Conservation (phyloP, 2,329 filamentous ascomycete species). For the Sporothrix euskadiensis region DNA sequence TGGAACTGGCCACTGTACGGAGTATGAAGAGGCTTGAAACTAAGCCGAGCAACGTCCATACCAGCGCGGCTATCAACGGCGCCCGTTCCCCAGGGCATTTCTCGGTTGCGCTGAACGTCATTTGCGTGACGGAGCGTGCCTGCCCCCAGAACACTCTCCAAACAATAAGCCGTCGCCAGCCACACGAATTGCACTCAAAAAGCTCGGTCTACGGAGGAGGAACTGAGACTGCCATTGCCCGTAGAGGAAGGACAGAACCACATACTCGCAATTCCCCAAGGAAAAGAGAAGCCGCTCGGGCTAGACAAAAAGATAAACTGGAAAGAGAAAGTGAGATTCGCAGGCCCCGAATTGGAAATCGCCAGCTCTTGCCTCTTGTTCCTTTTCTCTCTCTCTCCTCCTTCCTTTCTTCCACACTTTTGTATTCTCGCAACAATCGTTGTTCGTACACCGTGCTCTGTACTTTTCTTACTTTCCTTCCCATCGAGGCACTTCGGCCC, state of each 20-base stretch:
- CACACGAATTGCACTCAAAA: constrained; percentile 20
- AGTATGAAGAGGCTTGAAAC: too few relatives aligned
- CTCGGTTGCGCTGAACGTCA: constrained; percentile 22
- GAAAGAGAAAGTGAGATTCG: not conserved
- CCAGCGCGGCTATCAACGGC: constrained; percentile 30
- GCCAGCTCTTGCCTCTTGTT: not conserved
- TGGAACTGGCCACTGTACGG: not conserved
- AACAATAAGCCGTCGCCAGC: constrained; percentile 31
- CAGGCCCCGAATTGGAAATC: not conserved
- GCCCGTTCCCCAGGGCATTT: constrained; percentile 18
- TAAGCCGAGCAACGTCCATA: constrained; percentile 11
- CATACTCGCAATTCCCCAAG: not conserved
- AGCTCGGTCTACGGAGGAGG: constrained; percentile 15
- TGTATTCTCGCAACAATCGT: not conserved
- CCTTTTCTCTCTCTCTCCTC: not conserved
- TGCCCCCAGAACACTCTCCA: not conserved
- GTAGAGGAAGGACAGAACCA: constrained; percentile 1
- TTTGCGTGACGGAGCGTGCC: constrained; percentile 16
- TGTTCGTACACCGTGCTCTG: not conserved
- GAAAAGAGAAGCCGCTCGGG: not conserved
- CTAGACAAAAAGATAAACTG: not conserved
- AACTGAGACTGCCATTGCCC: constrained; percentile 6
- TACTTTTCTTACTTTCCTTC: constrained; percentile 9
- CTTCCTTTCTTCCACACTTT: constrained; percentile 20
- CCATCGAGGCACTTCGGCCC: not conserved